Evolutionary conservation across 2,329 filamentous ascomycete species (phyloP).

Genomic region (Peltaster fructicola): DNA sequence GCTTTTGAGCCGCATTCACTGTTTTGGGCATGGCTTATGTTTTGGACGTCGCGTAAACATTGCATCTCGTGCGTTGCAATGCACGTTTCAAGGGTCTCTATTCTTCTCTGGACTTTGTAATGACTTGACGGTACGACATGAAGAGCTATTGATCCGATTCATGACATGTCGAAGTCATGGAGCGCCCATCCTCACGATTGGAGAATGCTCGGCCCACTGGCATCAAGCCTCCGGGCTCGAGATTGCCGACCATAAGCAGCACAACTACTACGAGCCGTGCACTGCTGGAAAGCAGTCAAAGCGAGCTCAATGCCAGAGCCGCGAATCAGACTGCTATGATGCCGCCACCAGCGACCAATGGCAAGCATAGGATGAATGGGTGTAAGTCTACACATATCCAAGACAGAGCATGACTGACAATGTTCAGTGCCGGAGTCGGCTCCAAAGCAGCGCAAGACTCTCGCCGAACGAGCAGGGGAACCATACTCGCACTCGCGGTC

Average conservation of each 20-base stretch:
- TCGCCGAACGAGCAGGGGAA: conserved; percentile 31
- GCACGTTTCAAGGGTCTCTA: no score
- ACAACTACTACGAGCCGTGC: conserved; percentile 4
- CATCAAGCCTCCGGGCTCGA: conserved; percentile 15
- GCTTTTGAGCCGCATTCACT: no score
- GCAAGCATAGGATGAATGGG: conserved; percentile 35
- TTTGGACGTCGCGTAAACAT: no score
- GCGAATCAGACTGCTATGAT: conserved; percentile 19
- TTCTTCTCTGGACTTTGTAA: no score
- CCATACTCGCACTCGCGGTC: conserved; percentile 17
- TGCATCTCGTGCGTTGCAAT: no score
- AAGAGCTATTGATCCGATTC: no score
- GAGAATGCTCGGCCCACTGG: conserved; percentile 18
- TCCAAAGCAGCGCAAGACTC: conserved; percentile 32
- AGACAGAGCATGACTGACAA: conserved; percentile 9
- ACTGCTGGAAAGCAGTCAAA: conserved; percentile 16
- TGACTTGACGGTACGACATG: no score
- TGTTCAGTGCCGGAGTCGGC: conserved; percentile 27
- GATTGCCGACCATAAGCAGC: conserved; percentile 11
- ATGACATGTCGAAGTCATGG: no score
- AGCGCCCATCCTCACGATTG: conserved; percentile 13
- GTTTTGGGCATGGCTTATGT: no score
- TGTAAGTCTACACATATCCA: conserved; percentile 19
- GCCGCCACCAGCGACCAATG: conserved; percentile 21
- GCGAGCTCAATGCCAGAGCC: conserved; percentile 32